phyloP scores from a whole-genome alignment of 306 rosid genomes.

The Coriaria nepalensis region DNA sequence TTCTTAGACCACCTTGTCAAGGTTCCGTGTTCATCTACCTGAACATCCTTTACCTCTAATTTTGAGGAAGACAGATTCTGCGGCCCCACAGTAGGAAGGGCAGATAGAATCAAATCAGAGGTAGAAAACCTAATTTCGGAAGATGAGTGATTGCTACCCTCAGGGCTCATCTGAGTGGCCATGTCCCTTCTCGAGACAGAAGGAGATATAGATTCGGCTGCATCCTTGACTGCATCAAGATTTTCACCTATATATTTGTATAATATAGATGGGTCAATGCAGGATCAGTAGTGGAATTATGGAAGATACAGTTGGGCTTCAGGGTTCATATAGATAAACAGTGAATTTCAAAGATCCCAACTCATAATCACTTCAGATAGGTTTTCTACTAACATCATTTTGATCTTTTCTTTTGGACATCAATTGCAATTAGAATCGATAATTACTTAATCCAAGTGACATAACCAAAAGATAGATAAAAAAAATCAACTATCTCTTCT shows the following conservation, averaged over 20 bases:
- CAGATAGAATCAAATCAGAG: slow-evolving; percentile 45
- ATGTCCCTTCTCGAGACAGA: slow-evolving; percentile 85
- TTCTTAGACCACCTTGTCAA: slow-evolving; percentile 96
- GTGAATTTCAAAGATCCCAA: neutral
- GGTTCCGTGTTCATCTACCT: slow-evolving; percentile 86
- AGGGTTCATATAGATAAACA: neutral
- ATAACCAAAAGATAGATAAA: neutral
- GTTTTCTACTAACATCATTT: too few relatives aligned
- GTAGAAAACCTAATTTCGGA: slow-evolving; percentile 38
- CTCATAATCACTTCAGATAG: too few relatives aligned
- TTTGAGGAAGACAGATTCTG: slow-evolving; percentile 41
- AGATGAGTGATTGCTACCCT: slow-evolving; percentile 61
- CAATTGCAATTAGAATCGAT: too few relatives aligned
- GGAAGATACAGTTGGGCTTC: too few relatives aligned
- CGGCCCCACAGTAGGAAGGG: slow-evolving; percentile 37
- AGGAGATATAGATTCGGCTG: slow-evolving; percentile 45
- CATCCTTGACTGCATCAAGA: slow-evolving; percentile 53
- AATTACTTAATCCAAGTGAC: too few relatives aligned
- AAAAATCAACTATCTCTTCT: too few relatives aligned
- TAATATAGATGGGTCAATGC: too few relatives aligned
- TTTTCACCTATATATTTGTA: slow-evolving; percentile 30
- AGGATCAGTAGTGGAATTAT: too few relatives aligned
- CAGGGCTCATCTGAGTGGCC: slow-evolving; percentile 99
- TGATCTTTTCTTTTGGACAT: too few relatives aligned
- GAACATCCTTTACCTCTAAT: slow-evolving; percentile 81